These are phyloP conservation scores for Calonectria pteridis DNA, from an alignment of 2,329 filamentous ascomycete species.

Conservation along the genomic window DNA sequence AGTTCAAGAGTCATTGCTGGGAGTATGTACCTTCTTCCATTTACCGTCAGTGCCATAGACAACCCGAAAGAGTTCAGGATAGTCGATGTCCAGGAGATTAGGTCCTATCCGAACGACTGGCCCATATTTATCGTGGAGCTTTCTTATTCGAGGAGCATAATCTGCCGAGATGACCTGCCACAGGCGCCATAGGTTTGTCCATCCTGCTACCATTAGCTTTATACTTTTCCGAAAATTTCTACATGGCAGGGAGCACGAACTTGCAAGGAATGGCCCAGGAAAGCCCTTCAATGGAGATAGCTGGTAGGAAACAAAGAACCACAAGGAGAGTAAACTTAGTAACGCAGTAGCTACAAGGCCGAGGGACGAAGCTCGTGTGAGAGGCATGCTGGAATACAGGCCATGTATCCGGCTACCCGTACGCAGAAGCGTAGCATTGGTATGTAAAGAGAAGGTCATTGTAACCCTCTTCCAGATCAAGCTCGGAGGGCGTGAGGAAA, in stretches of 20 bases:
- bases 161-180: slow-evolving; percentile 45
- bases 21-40: slow-evolving; percentile 45
- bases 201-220: slow-evolving; percentile 30
- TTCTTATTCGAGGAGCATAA: slow-evolving; percentile 46
- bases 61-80: slow-evolving; percentile 51
- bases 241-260: slow-evolving; percentile 31
- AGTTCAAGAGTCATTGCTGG: neutral
- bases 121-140: slow-evolving; percentile 54
- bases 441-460: neutral
- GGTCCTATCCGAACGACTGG: slow-evolving; percentile 54
- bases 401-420: neutral
- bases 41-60: slow-evolving; percentile 51
- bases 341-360: no score
- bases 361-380: neutral
- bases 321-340: slow-evolving; percentile 1
- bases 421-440: neutral
- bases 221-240: neutral
- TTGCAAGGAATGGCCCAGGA: slow-evolving; percentile 49
- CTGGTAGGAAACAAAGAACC: slow-evolving; percentile 28
- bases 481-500: neutral
- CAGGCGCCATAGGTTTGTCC: slow-evolving; percentile 54
- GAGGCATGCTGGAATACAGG: neutral
- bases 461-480: no score
- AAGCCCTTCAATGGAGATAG: slow-evolving; percentile 46
- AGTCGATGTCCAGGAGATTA: slow-evolving; percentile 52